These are phyloP conservation scores for Wickerhamomyces xylosicus DNA, from an alignment of 805 yeast species.

Conservation along the genomic window DNA sequence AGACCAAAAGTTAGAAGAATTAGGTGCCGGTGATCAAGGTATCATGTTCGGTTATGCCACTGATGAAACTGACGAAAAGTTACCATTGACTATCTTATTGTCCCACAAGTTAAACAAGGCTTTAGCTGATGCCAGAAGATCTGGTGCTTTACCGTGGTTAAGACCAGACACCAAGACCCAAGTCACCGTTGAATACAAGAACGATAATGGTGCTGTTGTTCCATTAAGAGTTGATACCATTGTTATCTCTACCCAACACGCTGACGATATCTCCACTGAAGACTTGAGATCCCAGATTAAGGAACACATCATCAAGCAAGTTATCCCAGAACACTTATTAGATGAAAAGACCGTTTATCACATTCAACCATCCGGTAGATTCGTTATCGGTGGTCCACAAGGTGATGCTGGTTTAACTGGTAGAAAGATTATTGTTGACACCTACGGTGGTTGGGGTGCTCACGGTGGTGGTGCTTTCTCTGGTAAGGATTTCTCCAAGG, in stretches of 20 bases:
- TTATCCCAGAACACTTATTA: constrained; percentile 80
- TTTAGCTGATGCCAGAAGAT: constrained; percentile 94
- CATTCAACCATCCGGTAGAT: constrained; percentile 99
- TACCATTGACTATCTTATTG: constrained; percentile 89
- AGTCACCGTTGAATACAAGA: constrained; percentile 93
- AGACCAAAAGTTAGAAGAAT: constrained; percentile 89
- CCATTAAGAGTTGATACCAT: constrained; percentile 97
- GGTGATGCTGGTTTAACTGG: constrained; percentile 99
- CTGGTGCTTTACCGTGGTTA: constrained; percentile 89
- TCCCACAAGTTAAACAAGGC: constrained; percentile 96
- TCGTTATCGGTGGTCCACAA: constrained; percentile 99
- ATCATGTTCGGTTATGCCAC: constrained; percentile 99
- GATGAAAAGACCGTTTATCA: constrained; percentile 95
- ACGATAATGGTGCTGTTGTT: constrained; percentile 90
- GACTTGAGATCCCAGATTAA: constrained; percentile 74
- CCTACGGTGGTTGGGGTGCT: constrained; percentile 99
- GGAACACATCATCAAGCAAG: constrained; percentile 80
- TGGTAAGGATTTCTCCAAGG: constrained; percentile 99
- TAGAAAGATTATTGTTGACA: constrained; percentile 98
- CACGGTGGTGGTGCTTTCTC: constrained; percentile 99
- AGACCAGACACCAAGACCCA: constrained; percentile 99
- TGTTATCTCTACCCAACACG: constrained; percentile 96
- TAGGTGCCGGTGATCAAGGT: constrained; percentile 99
- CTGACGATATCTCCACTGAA: constrained; percentile 90
- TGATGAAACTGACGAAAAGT: constrained; percentile 95